Conservation (phyloP, 2,329 filamentous ascomycete species). For the Hypocrella siamensis region DNA sequence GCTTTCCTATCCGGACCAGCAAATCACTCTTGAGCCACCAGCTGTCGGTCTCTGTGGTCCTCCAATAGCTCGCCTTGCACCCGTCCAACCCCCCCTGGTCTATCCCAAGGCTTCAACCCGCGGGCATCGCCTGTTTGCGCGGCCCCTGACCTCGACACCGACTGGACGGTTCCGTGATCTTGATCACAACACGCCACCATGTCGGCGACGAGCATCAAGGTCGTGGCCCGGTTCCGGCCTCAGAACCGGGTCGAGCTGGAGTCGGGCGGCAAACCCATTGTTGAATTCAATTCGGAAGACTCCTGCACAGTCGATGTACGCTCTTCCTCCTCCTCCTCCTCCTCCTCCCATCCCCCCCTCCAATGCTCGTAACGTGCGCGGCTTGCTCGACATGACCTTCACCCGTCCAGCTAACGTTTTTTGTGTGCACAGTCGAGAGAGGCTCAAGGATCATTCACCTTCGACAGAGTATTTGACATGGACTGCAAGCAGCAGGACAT, state of each 20-base stretch:
- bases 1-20: too few species aligned
- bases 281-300: conserved; percentile 75
- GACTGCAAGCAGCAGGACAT: conserved; percentile 78
- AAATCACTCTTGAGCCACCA: too few species aligned
- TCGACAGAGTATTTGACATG: conserved; percentile 97
- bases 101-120: too few species aligned
- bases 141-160: conserved; percentile 1
- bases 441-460: conserved; percentile 76
- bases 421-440: conserved; percentile 67
- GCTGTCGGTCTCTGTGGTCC: too few species aligned
- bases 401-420: conserved; percentile 12
- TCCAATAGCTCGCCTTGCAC: too few species aligned
- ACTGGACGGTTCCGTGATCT: background rate
- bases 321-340: conserved; percentile 16
- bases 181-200: conserved; percentile 25
- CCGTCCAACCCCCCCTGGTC: too few species aligned
- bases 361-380: background rate
- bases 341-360: conserved; percentile 1
- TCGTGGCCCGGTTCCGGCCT: conserved; percentile 93
- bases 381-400: too few species aligned
- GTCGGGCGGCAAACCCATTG: conserved; percentile 82
- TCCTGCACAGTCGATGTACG: conserved; percentile 71
- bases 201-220: conserved; percentile 56
- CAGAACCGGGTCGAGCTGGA: conserved; percentile 90
- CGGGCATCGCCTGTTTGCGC: too few species aligned